phyloP scores from a whole-genome alignment of 2,329 filamentous ascomycete species.

The Paraphaeosphaeria sporulosa region DNA sequence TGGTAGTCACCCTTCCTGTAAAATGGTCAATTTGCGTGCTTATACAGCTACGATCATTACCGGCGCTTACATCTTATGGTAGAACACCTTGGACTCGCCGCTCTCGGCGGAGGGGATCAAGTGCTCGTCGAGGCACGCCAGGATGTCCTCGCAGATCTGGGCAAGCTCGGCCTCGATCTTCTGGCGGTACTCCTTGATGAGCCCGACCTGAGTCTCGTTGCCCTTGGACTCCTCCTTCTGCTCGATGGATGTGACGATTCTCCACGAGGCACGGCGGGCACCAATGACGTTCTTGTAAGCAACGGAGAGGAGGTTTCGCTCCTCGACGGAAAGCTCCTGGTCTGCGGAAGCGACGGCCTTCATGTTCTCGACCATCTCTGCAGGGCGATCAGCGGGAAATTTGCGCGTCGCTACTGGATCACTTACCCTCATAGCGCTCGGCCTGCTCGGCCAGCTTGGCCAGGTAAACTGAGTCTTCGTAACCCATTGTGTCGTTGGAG shows the following conservation, averaged over 20 bases:
- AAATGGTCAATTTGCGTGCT: slow-evolving; percentile 26
- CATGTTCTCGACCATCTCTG: slow-evolving; percentile 99
- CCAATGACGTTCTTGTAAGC: slow-evolving; percentile 99
- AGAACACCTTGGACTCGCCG: slow-evolving; percentile 99
- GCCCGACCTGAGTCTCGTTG: slow-evolving; percentile 85
- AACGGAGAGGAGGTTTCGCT: slow-evolving; percentile 96
- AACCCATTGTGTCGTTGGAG: slow-evolving; percentile 79
- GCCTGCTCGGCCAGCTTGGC: slow-evolving; percentile 99
- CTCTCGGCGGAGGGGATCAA: slow-evolving; percentile 93
- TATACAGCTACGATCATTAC: not conserved
- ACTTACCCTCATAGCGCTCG: slow-evolving; percentile 96
- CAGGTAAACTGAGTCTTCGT: slow-evolving; percentile 99
- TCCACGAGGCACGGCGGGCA: slow-evolving; percentile 95
- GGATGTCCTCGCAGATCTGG: slow-evolving; percentile 97
- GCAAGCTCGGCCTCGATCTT: slow-evolving; percentile 97
- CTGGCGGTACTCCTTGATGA: slow-evolving; percentile 98
- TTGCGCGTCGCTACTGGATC: slow-evolving; percentile 14
- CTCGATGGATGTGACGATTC: slow-evolving; percentile 98
- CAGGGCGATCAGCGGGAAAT: slow-evolving; percentile 27
- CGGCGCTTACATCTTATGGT: slow-evolving; percentile 91
- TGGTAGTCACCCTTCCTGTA: slow-evolving; percentile 98
- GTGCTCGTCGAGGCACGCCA: slow-evolving; percentile 92
- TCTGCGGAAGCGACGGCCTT: slow-evolving; percentile 91
- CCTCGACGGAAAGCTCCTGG: slow-evolving; percentile 76
- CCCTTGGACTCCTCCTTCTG: slow-evolving; percentile 99